Base-by-base conservation (phyloP, 78 protist species). In the Bigelowiella natans region DNA sequence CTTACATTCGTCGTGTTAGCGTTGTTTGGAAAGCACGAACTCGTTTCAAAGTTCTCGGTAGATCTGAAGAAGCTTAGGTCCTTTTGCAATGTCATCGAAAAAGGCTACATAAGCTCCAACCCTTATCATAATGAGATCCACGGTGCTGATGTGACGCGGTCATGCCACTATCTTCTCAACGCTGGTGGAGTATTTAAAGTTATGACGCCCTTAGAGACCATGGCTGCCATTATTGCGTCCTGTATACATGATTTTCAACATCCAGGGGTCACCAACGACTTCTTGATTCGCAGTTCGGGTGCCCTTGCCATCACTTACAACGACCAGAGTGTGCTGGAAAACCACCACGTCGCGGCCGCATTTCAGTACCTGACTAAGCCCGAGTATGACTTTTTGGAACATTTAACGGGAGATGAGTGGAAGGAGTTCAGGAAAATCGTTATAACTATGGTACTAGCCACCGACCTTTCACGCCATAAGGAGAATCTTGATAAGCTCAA, bases 201-300 rank as follows among this genome's bases (percentile, higher is more conserved):
- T n/a, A n/a, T 63, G 82, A 28, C 18, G 82, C 82, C 85, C 2
- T 31, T 3, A 36, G 90, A n/a, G n/a, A n/a, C n/a, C n/a, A n/a
- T n/a, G n/a, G n/a, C n/a, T n/a, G n/a, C n/a, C n/a, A n/a, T n/a
- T n/a, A n/a, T n/a, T n/a, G n/a, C n/a, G n/a, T n/a, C n/a, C n/a
- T n/a, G n/a, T n/a, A n/a, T n/a, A n/a, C 93, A 91, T 51, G 93
- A 91, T 39, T 0, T 86, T 0, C 86, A 89, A 29, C 93, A 88
- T 38, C 91, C 94, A 1, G 94, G 92, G 11, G 26, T 84, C n/a
- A 90, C 29, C 91, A 92, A 92, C 40, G 2, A 0, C 11, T 90
- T 84, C 84, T 82, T 34, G 39, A 1, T 39, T 11, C 28, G 3
- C 28, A 92, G 39, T 1, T 0, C n/a, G 34, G 18, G 1, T 38